Evolutionary conservation across 2,329 filamentous ascomycete genomes (phyloP).

Genomic region (Sporothrix dimorphospora): DNA sequence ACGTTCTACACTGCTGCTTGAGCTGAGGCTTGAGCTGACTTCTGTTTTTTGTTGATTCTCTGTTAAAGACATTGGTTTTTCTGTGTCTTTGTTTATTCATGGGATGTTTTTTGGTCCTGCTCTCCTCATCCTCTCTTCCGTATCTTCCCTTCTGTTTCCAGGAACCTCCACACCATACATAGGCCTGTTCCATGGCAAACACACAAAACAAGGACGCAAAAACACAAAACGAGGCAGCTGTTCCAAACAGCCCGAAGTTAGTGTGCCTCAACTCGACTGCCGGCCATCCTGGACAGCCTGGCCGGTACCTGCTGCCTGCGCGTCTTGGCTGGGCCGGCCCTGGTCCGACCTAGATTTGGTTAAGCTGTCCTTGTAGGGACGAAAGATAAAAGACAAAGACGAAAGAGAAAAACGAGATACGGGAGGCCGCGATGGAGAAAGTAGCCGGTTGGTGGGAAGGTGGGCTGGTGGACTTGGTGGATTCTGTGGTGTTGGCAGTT

Average conservation of each 20-base stretch:
- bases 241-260: constrained; percentile 7
- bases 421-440: constrained; percentile 1
- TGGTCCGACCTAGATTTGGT: background rate
- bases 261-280: background rate
- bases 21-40: background rate
- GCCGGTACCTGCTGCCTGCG: background rate
- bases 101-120: background rate
- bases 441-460: background rate
- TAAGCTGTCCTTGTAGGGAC: background rate
- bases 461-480: background rate
- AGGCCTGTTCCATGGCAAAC: constrained; percentile 26
- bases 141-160: background rate
- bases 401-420: background rate
- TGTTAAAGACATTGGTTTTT: background rate
- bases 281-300: background rate
- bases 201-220: constrained; percentile 23
- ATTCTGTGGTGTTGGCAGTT: constrained; percentile 28
- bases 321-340: background rate
- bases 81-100: background rate
- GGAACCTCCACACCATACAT: background rate
- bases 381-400: background rate
- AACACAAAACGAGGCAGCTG: constrained; percentile 19
- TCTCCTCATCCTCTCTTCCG: background rate
- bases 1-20: background rate
- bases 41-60: background rate